phyloP scores from a whole-genome alignment of 2,329 filamentous ascomycete species.

The Neurospora sp. region DNA sequence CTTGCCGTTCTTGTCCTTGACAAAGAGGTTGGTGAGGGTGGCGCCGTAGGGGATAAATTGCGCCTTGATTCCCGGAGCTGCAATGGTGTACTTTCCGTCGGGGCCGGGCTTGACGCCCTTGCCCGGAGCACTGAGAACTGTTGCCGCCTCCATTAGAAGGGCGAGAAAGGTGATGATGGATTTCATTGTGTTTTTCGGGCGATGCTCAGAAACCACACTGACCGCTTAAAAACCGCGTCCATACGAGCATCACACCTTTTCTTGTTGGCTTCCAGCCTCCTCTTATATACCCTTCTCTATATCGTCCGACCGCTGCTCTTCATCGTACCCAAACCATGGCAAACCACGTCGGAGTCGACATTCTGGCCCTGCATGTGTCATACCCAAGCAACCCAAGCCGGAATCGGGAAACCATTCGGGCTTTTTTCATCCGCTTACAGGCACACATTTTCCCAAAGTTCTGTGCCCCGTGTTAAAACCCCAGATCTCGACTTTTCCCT shows the following conservation, averaged over 20 bases:
- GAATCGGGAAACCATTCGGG: not conserved
- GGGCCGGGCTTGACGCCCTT: slow-evolving; percentile 15
- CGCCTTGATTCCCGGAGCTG: slow-evolving; percentile 25
- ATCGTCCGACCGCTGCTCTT: not conserved
- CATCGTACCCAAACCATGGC: not conserved
- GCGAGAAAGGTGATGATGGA: not conserved
- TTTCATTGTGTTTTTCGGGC: not conserved
- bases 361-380: not conserved
- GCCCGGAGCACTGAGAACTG: not conserved
- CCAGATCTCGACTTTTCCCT: not conserved
- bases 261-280: not conserved
- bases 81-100: slow-evolving; percentile 27
- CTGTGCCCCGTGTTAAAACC: not conserved
- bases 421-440: not conserved
- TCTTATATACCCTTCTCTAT: not conserved
- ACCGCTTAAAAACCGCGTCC: not conserved
- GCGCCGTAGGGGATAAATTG: slow-evolving; percentile 51
- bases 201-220: not conserved
- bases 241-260: not conserved
- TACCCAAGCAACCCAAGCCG: not conserved
- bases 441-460: not conserved
- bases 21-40: slow-evolving; percentile 51
- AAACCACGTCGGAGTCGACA: not conserved
- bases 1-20: slow-evolving; percentile 51
- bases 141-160: not conserved